Evolutionary conservation across 2,329 filamentous ascomycete genomes (phyloP).

Genomic region (Aspergillus melleus): DNA sequence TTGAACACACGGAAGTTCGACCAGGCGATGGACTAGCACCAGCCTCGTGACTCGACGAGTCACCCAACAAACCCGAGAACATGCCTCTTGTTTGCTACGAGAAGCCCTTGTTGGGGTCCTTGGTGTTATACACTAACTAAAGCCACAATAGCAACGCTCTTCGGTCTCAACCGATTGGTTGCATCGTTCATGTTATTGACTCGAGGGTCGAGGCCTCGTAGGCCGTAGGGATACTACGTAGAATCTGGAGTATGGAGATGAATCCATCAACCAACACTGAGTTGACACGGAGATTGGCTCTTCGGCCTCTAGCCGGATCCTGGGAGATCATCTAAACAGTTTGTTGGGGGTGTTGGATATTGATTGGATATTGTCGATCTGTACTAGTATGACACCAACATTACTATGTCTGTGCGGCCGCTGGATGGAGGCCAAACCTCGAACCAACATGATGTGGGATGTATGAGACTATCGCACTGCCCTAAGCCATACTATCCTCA

Average conservation of each 20-base stretch:
- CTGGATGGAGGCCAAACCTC: background rate
- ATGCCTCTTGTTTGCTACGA: no score
- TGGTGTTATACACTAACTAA: background rate
- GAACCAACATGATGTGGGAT: background rate
- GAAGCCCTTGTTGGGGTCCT: background rate
- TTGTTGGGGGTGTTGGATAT: background rate
- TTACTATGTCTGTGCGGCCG: background rate
- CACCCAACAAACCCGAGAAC: no score
- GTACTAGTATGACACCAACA: background rate
- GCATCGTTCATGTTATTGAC: background rate
- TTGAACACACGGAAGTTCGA: no score
- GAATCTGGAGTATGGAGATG: background rate
- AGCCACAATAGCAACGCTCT: background rate
- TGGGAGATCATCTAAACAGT: background rate
- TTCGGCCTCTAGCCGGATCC: background rate
- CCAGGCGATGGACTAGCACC: no score
- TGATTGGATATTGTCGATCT: background rate
- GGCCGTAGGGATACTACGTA: background rate
- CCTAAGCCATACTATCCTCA: no score
- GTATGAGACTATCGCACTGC: background rate
- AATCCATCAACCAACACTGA: background rate
- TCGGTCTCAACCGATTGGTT: background rate
- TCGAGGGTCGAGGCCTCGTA: background rate
- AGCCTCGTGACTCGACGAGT: no score
- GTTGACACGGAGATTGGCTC: background rate